phyloP scores from a whole-genome alignment of 2,329 filamentous ascomycete genomes.

The Ilyonectria mors-panacis region DNA sequence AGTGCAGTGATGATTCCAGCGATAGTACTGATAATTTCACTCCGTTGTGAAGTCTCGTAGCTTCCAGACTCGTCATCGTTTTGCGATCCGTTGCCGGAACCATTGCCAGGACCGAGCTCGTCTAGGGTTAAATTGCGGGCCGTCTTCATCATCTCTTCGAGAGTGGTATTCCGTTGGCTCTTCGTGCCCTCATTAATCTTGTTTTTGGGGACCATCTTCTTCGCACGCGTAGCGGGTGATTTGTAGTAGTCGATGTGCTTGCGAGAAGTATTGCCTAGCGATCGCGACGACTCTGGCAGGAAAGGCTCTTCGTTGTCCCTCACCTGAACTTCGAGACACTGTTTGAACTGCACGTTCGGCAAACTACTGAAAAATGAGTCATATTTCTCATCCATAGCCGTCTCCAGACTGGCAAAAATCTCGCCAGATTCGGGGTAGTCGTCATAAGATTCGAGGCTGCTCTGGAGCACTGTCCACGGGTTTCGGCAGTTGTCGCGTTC shows the following conservation, averaged over 20 bases:
- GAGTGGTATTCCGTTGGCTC: slow-evolving; percentile 18
- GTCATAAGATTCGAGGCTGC: slow-evolving; percentile 10
- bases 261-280: slow-evolving; percentile 12
- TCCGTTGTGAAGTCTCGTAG: too few species aligned
- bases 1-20: too few species aligned
- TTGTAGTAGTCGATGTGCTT: slow-evolving; percentile 20
- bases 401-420: slow-evolving; percentile 11
- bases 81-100: too few species aligned
- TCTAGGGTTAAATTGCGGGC: slow-evolving; percentile 13
- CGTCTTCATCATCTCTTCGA: slow-evolving; percentile 16
- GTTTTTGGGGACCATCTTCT: not conserved
- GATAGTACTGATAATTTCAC: too few species aligned
- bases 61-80: too few species aligned
- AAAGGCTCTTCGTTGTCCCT: slow-evolving; percentile 27
- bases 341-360: slow-evolving; percentile 25
- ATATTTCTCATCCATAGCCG: slow-evolving; percentile 23
- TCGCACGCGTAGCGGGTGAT: not conserved
- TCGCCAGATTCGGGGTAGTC: slow-evolving; percentile 12
- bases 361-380: slow-evolving; percentile 28
- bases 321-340: slow-evolving; percentile 30
- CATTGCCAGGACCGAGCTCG: slow-evolving; percentile 5
- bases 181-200: not conserved
- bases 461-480: slow-evolving; percentile 63
- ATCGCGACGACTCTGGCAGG: slow-evolving; percentile 11
- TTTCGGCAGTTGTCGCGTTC: slow-evolving; percentile 64